Conservation (phyloP, 2,329 filamentous ascomycete species). For the Parastagonospora avenae region DNA sequence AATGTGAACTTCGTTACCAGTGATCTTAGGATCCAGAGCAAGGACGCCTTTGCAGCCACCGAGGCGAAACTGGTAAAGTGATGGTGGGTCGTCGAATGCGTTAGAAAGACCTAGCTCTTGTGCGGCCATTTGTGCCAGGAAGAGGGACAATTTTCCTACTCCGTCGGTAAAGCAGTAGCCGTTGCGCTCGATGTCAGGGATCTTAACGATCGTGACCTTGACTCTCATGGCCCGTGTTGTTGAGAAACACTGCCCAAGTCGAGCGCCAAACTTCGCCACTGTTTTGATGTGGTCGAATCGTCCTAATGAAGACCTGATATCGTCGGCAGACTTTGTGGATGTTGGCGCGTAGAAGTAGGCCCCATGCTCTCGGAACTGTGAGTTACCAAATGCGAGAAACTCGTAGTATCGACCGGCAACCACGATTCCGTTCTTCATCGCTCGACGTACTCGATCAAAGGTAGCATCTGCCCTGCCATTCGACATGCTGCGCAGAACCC, state of each 20-base stretch:
- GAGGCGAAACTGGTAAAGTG: conserved; percentile 88
- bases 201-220: conserved; percentile 61
- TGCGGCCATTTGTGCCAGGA: conserved; percentile 75
- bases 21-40: conserved; percentile 71
- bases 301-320: conserved; percentile 88
- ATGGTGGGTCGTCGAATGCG: conserved; percentile 65
- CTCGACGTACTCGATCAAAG: conserved; percentile 73
- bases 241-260: conserved; percentile 93
- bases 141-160: conserved; percentile 86
- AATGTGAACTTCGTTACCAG: conserved; percentile 73
- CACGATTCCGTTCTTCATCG: conserved; percentile 76
- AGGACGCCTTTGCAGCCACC: conserved; percentile 93
- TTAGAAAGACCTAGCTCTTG: conserved; percentile 68
- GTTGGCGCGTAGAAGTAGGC: conserved; percentile 90
- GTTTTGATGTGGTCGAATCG: conserved; percentile 78
- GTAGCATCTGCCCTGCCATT: conserved; percentile 58
- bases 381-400: conserved; percentile 94
- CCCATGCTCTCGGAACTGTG: conserved; percentile 88
- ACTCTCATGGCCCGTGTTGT: conserved; percentile 80
- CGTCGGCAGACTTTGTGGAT: conserved; percentile 68
- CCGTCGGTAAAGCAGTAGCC: conserved; percentile 84
- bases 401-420: conserved; percentile 83
- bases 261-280: conserved; percentile 87
- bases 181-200: conserved; percentile 73
- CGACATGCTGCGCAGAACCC: conserved; percentile 40